Conservation (phyloP, 768 basidiomycete genomes). For the Lentinula aciculospora region DNA sequence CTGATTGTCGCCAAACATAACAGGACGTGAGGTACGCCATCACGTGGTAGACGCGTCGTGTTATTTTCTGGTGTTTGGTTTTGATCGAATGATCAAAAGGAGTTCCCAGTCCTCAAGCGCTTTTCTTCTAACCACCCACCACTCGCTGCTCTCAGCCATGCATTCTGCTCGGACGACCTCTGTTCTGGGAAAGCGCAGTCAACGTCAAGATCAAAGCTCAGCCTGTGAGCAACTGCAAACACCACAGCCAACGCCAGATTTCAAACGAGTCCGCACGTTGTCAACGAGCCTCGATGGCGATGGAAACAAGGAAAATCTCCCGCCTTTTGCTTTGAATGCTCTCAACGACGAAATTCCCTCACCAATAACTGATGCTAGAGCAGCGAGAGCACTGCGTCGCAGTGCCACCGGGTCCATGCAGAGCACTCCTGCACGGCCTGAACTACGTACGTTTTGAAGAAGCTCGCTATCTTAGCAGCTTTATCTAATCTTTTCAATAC, state of each 20-base stretch:
- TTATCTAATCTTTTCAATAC: background rate
- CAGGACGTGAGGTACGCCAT: conserved; percentile 34
- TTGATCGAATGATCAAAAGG: conserved; percentile 12
- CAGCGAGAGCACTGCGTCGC: conserved; percentile 29
- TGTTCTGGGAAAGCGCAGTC: conserved; percentile 47
- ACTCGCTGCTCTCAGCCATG: conserved; percentile 22
- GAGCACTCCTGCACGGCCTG: conserved; percentile 35
- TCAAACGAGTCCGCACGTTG: conserved; percentile 58
- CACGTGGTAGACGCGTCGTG: conserved; percentile 34
- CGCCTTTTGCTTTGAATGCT: conserved; percentile 44
- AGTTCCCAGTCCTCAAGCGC: conserved; percentile 9
- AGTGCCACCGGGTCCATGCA: conserved; percentile 27
- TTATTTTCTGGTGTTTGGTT: conserved; percentile 23
- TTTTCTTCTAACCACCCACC: conserved; percentile 10
- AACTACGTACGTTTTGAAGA: conserved; percentile 36
- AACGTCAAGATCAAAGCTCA: conserved; percentile 26
- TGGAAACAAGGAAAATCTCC: conserved; percentile 74
- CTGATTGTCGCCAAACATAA: background rate
- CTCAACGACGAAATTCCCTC: conserved; percentile 25
- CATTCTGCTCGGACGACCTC: conserved; percentile 36
- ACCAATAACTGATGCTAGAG: conserved; percentile 27
- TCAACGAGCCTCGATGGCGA: conserved; percentile 42
- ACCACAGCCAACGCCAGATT: conserved; percentile 57
- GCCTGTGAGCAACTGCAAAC: conserved; percentile 38
- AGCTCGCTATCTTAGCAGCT: background rate